A percentile compares a stretch with the other conserved stretches of the same genome.
Evolutionary conservation across 192 early-diverging fungal species (phyloP).

Genomic region (Coemansia sp.): DNA sequence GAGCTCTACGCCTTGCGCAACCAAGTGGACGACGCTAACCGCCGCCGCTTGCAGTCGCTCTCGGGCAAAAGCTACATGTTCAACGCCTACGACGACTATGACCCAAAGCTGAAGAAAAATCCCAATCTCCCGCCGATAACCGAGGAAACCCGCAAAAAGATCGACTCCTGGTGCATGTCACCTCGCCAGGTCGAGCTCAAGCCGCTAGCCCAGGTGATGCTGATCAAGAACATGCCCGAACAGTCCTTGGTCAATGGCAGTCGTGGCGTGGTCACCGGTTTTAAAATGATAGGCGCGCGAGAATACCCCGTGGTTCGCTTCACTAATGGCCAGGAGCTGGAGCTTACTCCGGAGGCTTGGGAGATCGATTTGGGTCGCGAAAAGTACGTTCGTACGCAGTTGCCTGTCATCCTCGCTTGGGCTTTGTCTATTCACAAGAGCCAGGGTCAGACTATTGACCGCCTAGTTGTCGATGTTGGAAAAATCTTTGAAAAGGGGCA

Average conservation of each 20-base stretch:
- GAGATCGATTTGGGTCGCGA: constrained; percentile 53
- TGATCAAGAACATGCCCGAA: constrained; percentile 72
- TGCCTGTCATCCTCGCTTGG: constrained; percentile 83
- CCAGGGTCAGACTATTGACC: constrained; percentile 83
- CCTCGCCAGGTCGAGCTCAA: constrained; percentile 67
- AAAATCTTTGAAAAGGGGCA: constrained; percentile 81
- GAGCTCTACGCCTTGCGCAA: constrained; percentile 72
- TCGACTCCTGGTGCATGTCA: constrained; percentile 36
- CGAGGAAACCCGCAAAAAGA: constrained; percentile 28
- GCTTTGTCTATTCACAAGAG: constrained; percentile 85
- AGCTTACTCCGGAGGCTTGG: constrained; percentile 56
- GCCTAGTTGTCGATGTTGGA: constrained; percentile 70
- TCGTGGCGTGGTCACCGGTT: constrained; percentile 60
- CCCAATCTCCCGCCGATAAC: background rate
- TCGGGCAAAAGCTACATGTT: constrained; percentile 54
- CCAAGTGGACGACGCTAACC: constrained; percentile 77
- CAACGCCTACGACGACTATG: constrained; percentile 50
- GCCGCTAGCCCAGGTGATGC: constrained; percentile 80
- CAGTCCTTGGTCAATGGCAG: constrained; percentile 74
- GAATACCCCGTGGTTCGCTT: constrained; percentile 52
- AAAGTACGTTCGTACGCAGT: constrained; percentile 50
- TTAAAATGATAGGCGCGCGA: constrained; percentile 26
- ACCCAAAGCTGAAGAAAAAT: background rate
- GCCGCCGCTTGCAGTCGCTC: constrained; percentile 54
- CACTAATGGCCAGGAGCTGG: constrained; percentile 48